A percentile compares a stretch with the other conserved stretches of the same genome.
Evolutionary conservation across 306 rosid genomes (phyloP).

Genomic region (Luffa aegyptiaca): DNA sequence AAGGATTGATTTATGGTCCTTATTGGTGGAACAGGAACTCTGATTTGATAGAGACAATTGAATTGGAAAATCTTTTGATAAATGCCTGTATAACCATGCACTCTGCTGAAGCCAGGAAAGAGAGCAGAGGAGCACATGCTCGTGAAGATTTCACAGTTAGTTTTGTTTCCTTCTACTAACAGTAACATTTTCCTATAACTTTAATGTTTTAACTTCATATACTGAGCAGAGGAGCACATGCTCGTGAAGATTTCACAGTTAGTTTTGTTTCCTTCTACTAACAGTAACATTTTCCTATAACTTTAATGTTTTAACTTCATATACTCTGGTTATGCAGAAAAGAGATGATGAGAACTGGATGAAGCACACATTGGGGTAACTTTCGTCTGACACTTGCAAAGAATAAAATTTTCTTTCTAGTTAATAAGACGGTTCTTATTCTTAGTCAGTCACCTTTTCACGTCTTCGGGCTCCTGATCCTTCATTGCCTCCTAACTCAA

Average conservation of each 20-base stretch:
- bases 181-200: not conserved
- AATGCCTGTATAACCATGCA: conserved; percentile 84
- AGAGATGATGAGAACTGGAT: conserved; percentile 94
- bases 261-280: conserved; percentile 11
- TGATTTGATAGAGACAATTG: conserved; percentile 77
- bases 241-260: conserved; percentile 79
- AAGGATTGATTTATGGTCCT: not conserved
- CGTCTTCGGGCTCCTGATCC: not conserved
- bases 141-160: conserved; percentile 76
- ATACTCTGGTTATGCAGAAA: conserved; percentile 49
- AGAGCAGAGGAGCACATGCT: conserved; percentile 94
- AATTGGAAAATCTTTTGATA: conserved; percentile 82
- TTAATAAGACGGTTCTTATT: not conserved
- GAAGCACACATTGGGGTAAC: conserved; percentile 91
- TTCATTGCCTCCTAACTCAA: not conserved
- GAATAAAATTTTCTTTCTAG: not conserved
- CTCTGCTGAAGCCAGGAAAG: conserved; percentile 96
- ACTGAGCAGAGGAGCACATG: conserved; percentile 85
- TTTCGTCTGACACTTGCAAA: not conserved
- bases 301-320: not conserved
- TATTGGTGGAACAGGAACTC: conserved; percentile 52
- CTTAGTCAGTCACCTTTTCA: not conserved
- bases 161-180: not conserved
- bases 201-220: not conserved
- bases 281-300: not conserved